phyloP scores from a whole-genome alignment of 2,329 filamentous ascomycete genomes.

The Fusarium foetens region DNA sequence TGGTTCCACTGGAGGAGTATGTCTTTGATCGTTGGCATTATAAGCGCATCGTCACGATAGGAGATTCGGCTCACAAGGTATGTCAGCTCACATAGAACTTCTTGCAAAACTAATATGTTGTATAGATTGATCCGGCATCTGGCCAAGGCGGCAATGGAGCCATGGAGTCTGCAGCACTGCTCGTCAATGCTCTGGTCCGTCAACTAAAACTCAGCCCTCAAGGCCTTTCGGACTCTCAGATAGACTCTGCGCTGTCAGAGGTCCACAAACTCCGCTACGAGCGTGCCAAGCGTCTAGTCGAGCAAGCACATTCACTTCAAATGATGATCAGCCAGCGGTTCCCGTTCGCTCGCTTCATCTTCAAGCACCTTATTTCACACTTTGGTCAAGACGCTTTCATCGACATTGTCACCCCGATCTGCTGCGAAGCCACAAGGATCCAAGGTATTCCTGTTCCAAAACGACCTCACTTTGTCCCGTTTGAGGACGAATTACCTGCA shows the following conservation, averaged over 20 bases:
- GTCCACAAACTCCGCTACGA: neutral
- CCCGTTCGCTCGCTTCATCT: neutral
- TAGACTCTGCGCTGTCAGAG: neutral
- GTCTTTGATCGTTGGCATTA: neutral
- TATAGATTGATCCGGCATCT: neutral
- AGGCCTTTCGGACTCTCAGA: neutral
- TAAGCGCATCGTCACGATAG: neutral
- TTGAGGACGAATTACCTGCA: neutral
- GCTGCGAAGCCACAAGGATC: neutral
- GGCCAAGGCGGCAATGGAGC: neutral
- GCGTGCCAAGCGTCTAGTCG: neutral
- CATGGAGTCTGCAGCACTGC: neutral
- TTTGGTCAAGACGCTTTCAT: neutral
- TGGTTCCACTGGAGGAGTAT: neutral
- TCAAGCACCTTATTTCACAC: accelerated
- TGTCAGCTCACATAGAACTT: accelerated
- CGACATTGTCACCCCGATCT: neutral
- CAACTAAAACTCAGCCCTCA: neutral
- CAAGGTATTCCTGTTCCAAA: neutral
- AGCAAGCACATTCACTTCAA: neutral
- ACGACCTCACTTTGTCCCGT: neutral
- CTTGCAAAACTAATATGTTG: neutral
- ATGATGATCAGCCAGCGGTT: neutral
- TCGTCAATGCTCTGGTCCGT: neutral
- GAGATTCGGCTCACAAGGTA: neutral